Evolutionary conservation across 345 rosid genomes (phyloP).

Genomic region (Barbarea vulgaris): DNA sequence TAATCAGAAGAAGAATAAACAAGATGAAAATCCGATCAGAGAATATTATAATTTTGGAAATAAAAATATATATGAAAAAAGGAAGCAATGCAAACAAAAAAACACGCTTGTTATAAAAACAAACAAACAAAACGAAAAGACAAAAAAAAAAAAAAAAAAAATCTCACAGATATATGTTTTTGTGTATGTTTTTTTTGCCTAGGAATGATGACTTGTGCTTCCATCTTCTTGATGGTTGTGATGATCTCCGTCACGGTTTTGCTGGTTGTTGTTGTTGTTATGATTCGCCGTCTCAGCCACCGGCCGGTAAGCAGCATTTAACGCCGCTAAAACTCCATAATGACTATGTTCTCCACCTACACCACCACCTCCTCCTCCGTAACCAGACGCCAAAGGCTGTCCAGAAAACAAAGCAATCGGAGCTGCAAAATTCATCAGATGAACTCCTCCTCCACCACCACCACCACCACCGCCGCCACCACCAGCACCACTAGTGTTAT

Average conservation of each 20-base stretch:
- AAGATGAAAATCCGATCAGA: constrained; percentile 25
- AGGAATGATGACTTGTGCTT: constrained; percentile 45
- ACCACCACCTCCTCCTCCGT: constrained; percentile 37
- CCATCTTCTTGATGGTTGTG: constrained; percentile 47
- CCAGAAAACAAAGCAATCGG: constrained; percentile 72
- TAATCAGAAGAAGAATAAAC: constrained; percentile 32
- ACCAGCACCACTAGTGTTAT: constrained; percentile 34
- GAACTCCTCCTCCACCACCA: constrained; percentile 51
- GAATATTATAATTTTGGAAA: constrained; percentile 17
- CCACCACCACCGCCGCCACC: constrained; percentile 41
- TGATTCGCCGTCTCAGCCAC: constrained; percentile 45
- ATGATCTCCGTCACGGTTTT: constrained; percentile 51
- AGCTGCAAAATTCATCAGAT: constrained; percentile 75
- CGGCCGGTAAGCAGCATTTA: constrained; percentile 61
- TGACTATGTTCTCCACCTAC: constrained; percentile 52
- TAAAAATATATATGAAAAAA: constrained; percentile 13
- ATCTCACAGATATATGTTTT: constrained; percentile 36
- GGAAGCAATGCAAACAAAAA: constrained; percentile 32
- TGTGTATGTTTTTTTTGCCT: constrained; percentile 31
- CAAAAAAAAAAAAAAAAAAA: constrained; percentile 28
- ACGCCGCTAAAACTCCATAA: constrained; percentile 65
- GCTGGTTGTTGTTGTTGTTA: constrained; percentile 50
- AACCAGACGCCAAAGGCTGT: constrained; percentile 52
- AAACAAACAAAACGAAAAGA: constrained; percentile 38
- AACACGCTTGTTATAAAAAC: constrained; percentile 34